phyloP scores from a whole-genome alignment of 1,284 basidiomycete species.

The Sparassis latifolia region DNA sequence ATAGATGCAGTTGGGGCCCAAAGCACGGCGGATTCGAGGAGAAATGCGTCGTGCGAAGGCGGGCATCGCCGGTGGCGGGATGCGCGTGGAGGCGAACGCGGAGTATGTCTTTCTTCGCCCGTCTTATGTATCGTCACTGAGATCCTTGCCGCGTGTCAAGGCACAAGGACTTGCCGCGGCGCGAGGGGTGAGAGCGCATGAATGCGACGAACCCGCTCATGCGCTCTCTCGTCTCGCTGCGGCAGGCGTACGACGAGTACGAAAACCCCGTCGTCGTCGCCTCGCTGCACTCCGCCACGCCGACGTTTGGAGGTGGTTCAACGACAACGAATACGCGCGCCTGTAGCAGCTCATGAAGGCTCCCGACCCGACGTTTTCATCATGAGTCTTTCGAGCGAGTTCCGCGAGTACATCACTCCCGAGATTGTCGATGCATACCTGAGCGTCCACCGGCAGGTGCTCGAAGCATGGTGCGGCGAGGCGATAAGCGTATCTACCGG shows the following conservation, averaged over 20 bases:
- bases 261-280: conserved; percentile 82
- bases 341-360: conserved; percentile 84
- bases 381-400: conserved; percentile 84
- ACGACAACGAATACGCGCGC: conserved; percentile 96
- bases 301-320: conserved; percentile 86
- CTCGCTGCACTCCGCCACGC: conserved; percentile 77
- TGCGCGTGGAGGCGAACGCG: conserved; percentile 59
- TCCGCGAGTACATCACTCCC: conserved; percentile 96
- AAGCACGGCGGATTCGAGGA: conserved; percentile 94
- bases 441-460: conserved; percentile 78
- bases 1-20: conserved; percentile 85
- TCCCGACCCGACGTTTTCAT: conserved; percentile 84
- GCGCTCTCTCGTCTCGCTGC: conserved; percentile 52
- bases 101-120: conserved; percentile 50
- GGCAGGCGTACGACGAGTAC: conserved; percentile 83
- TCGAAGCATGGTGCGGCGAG: conserved; percentile 93
- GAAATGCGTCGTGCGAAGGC: conserved; percentile 78
- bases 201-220: conserved; percentile 74
- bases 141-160: conserved; percentile 33
- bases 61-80: conserved; percentile 45
- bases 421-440: conserved; percentile 97
- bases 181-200: conserved; percentile 70
- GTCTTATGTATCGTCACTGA: conserved; percentile 38
- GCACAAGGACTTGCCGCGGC: conserved; percentile 73
- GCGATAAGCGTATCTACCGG: conserved; percentile 68